phyloP scores from a whole-genome alignment of 108 stramenopile species.

The Aurantiochytrium sp. region DNA sequence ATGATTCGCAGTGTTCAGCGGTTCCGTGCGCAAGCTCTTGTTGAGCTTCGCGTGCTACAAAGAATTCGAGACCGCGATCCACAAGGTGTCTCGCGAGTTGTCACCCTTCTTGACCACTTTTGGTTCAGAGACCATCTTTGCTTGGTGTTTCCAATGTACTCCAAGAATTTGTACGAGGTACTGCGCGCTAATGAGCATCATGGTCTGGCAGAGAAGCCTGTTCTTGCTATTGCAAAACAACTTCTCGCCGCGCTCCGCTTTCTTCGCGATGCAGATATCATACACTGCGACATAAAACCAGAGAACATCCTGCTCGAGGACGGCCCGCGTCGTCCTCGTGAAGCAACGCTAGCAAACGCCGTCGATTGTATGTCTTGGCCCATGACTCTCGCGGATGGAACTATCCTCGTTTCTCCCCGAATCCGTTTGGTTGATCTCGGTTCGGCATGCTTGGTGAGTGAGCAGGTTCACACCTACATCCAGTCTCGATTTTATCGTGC shows the following conservation, averaged over 20 bases:
- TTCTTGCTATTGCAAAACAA: slow-evolving; percentile 60
- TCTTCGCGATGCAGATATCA: slow-evolving; percentile 60
- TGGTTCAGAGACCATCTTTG: slow-evolving; percentile 80
- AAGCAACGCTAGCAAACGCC: not conserved
- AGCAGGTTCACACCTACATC: slow-evolving; percentile 75
- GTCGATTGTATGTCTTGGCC: slow-evolving; percentile 22
- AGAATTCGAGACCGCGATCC: slow-evolving; percentile 35
- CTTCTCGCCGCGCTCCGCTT: slow-evolving; percentile 64
- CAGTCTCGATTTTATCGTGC: slow-evolving; percentile 96
- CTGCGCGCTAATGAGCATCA: slow-evolving; percentile 83
- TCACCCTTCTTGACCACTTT: slow-evolving; percentile 74
- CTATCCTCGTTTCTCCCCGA: not conserved
- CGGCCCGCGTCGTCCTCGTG: not conserved
- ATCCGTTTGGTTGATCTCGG: slow-evolving; percentile 96
- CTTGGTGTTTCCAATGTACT: slow-evolving; percentile 84
- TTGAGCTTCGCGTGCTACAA: slow-evolving; percentile 82
- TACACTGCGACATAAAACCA: slow-evolving; percentile 97
- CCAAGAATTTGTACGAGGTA: slow-evolving; percentile 83
- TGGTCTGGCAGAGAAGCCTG: slow-evolving; percentile 58
- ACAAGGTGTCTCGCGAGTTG: slow-evolving; percentile 49
- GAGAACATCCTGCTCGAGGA: slow-evolving; percentile 86
- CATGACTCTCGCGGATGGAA: not conserved
- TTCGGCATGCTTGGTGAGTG: slow-evolving; percentile 74
- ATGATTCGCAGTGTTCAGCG: slow-evolving; percentile 91
- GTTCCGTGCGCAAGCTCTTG: slow-evolving; percentile 78